These are phyloP conservation scores for Debaryomycetaceae sp. DNA, from an alignment of 1,139 yeast species.

Conservation along the genomic window DNA sequence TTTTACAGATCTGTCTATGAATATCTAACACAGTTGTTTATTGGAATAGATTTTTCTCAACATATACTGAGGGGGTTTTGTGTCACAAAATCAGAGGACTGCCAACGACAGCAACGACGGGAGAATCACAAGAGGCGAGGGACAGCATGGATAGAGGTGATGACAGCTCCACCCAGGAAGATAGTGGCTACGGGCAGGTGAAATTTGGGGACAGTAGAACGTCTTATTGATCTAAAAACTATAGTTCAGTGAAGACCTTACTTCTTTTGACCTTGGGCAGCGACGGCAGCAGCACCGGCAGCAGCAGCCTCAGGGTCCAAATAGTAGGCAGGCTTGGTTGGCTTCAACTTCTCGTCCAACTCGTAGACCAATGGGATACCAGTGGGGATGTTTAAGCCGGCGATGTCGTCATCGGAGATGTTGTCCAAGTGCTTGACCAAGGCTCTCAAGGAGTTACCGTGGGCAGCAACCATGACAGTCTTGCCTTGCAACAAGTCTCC, in stretches of 20 bases:
- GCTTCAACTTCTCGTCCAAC: conserved; percentile 82
- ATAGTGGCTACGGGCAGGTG: no score
- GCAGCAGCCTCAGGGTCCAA: conserved; percentile 99
- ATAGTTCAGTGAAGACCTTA: conserved; percentile 12
- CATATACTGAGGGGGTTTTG: not conserved
- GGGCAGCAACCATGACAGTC: conserved; percentile 93
- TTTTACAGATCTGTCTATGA: not conserved
- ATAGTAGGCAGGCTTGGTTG: conserved; percentile 92
- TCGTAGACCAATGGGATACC: conserved; percentile 98
- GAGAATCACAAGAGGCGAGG: no score
- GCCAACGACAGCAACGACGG: not conserved
- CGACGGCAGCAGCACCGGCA: conserved; percentile 99
- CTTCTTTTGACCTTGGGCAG: conserved; percentile 80
- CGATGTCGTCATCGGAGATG: conserved; percentile 88
- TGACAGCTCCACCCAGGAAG: no score
- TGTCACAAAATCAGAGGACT: not conserved
- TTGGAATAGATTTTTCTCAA: not conserved
- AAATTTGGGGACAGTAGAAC: not conserved
- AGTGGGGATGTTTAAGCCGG: conserved; percentile 95
- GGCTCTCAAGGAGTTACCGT: conserved; percentile 98
- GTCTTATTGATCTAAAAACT: not conserved
- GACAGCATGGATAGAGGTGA: no score
- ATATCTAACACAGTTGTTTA: not conserved
- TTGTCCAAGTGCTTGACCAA: conserved; percentile 94
- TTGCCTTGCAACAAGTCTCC: conserved; percentile 80